Evolutionary conservation across 108 stramenopile species (phyloP), one percentile per base, ranked within the genome.

Genomic region (Conticribra weissflogii): DNA sequence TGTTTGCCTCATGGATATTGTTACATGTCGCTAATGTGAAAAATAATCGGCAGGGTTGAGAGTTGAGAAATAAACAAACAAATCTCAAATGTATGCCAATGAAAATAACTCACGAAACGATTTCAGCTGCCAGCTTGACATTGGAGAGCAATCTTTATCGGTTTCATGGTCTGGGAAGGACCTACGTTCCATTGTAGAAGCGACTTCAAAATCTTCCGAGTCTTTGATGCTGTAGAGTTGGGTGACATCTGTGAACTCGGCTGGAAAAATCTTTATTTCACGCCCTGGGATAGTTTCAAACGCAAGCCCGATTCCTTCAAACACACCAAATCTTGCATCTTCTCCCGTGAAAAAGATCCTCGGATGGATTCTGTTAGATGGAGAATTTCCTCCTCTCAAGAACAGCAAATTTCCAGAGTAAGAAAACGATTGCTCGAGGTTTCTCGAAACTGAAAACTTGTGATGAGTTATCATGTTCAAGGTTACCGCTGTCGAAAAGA

Each of bases 121-220:
- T 54, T 28, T 47, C 1, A 22, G 24, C 48, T 74, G 73, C 73
- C 66, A 67, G 24, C 59, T 12, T 5, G 66, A 59, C 73, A 74
- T 74, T 0, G 73, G 73, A 24, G 53, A 58, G 53, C 78, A 78
- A 33, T 72, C 64, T 31, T 45, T 22, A 52, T 59, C 44, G 3
- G 69, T 71, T 44, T 77, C 76, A 34, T 77, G 76, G 54, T 28
- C 30, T 4, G 76, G 76, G 52, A 77, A 77, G 30, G 50, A 51
- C 27, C 47, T 77, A 23, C 19, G 70, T 25, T 77, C 76, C 62
- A 77, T 71, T 8, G 62, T 32, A 4, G 29, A 29, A n/a, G 44
- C 14, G 58, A 51, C 41, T 27, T 29, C 17, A 16, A 25, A 12
- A 54, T 77, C 76, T 36, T 77, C 60, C 14, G 68, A 71, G 36